These are phyloP conservation scores for Ganoderma lucidum DNA, from an alignment of 1,284 basidiomycete genomes.

Conservation along the genomic window DNA sequence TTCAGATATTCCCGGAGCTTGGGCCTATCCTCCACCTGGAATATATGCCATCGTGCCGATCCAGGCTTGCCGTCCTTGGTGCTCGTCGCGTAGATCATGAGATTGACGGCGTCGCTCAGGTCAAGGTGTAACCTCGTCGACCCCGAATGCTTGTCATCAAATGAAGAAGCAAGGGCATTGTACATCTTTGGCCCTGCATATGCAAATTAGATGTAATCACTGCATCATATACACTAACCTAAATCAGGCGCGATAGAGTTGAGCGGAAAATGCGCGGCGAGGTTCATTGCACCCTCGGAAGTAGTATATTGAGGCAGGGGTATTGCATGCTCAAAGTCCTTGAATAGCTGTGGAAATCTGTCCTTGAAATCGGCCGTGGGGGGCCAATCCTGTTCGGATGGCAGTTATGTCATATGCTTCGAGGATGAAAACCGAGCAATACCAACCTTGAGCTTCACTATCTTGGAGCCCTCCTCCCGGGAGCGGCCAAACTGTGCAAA, in stretches of 20 bases:
- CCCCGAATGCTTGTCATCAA: neutral
- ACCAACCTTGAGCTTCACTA: too few species aligned
- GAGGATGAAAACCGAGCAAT: too few species aligned
- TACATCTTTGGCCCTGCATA: neutral
- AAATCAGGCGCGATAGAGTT: neutral
- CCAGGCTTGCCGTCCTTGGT: too few species aligned
- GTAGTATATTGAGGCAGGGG: neutral
- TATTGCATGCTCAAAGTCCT: neutral
- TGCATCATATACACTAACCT: too few species aligned
- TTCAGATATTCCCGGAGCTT: neutral
- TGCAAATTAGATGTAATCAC: too few species aligned
- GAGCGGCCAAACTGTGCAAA: too few species aligned
- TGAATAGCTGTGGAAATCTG: neutral
- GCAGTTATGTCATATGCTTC: too few species aligned
- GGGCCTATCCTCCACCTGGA: neutral
- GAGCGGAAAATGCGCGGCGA: neutral
- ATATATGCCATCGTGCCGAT: neutral
- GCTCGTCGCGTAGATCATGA: neutral
- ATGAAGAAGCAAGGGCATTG: neutral
- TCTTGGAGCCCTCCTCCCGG: too few species aligned
- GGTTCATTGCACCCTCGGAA: neutral
- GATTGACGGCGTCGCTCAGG: neutral
- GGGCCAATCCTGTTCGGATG: neutral
- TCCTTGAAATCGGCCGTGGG: neutral
- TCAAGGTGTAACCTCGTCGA: neutral